Base-by-base conservation (phyloP, 2,329 filamentous ascomycete species). In the Hypocreales sp. region DNA sequence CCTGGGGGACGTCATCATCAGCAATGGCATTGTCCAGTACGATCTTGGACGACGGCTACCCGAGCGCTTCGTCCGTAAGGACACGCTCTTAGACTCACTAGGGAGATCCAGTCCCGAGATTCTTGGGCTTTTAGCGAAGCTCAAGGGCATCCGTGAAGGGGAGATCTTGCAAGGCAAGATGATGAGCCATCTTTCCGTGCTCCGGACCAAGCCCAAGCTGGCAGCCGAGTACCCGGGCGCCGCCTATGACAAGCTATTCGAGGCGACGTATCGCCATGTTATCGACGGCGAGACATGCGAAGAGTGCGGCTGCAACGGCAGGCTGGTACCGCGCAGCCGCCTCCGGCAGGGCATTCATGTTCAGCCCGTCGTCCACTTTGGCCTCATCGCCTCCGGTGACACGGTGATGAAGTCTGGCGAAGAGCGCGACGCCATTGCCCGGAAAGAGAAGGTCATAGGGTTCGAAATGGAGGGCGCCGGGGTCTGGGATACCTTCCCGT, bases 311-410 rank as follows among this genome's bases (percentile, higher is more conserved):
- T 31, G 29, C 22, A 8, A 20, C 29, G 19, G 20, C 22, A 10
- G 26, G 25, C 40, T 58, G 10, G 47, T 43, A 5, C 45, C 41
- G 5, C 48, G 44, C 7, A 40, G 53, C n/a, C 31, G 17, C 27
- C 48, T 28, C 29, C 4, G 40, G 14, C 9, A 8, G 12, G 6
- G 18, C 13, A 9, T 10, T 7, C n/a, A n/a, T n/a, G 25, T 20
- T 12, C 17, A 29, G 3, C 36, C 31, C 5, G 20, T 15, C 7
- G 28, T 60, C 0, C 49, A 55, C 25, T 37, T 59, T 17, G 56
- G 57, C 0, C 28, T 34, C 0, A 44, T 60, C 3, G 56, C 44
- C 4, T 58, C 53, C 1, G 53, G 46, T 10, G 47, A 60, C 26
- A 42, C 40, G 2, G 51, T 61, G 2, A 52, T 63, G 32, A 57